Conservation (phyloP, 192 early-diverging fungal genomes). For the Oehlia diaphana region DNA sequence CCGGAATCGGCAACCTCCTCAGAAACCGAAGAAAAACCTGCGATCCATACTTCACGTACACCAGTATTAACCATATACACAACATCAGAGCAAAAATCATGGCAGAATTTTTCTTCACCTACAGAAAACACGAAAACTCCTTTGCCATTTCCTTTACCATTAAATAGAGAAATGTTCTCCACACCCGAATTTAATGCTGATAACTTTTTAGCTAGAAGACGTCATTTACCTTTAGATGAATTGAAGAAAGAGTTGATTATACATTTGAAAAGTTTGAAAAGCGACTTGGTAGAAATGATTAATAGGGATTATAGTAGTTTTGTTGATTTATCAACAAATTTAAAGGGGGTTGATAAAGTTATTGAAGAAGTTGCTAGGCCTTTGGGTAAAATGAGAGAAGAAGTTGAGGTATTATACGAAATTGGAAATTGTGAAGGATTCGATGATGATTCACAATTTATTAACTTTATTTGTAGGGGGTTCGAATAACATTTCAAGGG, state of each 20-base stretch:
- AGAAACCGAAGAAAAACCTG: background rate
- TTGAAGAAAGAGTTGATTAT: conserved; percentile 61
- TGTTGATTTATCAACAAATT: conserved; percentile 75
- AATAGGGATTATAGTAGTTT: conserved; percentile 82
- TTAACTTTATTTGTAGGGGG: conserved; percentile 40
- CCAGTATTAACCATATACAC: background rate
- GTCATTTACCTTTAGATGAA: conserved; percentile 66
- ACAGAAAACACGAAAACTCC: background rate
- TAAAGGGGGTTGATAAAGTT: conserved; percentile 70
- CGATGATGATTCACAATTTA: background rate
- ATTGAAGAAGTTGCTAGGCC: conserved; percentile 61
- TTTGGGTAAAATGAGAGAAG: conserved; percentile 57
- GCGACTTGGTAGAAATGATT: conserved; percentile 75
- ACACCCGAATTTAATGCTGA: conserved; percentile 58
- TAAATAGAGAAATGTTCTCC: conserved; percentile 22
- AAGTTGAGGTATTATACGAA: conserved; percentile 54
- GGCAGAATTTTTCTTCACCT: background rate
- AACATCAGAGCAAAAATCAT: background rate
- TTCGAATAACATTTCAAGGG: conserved; percentile 47
- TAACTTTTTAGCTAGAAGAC: conserved; percentile 61
- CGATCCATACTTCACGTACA: background rate
- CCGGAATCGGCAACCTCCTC: background rate
- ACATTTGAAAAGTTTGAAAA: conserved; percentile 63
- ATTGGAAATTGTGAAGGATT: background rate
- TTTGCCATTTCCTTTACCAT: conserved; percentile 21